phyloP scores from a whole-genome alignment of 257 asterid genomes.

The Penstemon eatonii region DNA sequence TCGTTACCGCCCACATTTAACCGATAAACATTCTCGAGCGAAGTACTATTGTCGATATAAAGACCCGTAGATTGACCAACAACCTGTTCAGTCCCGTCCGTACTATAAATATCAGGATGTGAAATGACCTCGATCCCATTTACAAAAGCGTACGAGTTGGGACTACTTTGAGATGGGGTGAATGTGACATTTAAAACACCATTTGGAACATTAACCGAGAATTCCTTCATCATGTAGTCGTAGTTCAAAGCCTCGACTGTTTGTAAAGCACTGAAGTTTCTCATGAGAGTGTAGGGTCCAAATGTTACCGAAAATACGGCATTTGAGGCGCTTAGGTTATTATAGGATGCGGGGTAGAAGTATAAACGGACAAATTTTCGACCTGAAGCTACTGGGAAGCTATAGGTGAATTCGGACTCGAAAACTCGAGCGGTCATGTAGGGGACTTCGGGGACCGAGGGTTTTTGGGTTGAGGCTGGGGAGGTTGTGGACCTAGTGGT shows the following conservation, averaged over 20 bases:
- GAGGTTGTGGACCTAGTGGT: conserved; percentile 47
- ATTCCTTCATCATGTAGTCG: conserved; percentile 73
- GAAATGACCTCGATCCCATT: conserved; percentile 87
- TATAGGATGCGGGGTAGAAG: conserved; percentile 81
- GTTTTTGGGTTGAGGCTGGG: conserved; percentile 62
- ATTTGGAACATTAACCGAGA: conserved; percentile 51
- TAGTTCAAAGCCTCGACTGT: conserved; percentile 63
- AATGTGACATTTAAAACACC: conserved; percentile 57
- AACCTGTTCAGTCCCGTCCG: conserved; percentile 37
- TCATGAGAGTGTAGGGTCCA: conserved; percentile 59
- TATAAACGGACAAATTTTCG: conserved; percentile 72
- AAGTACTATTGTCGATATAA: conserved; percentile 54
- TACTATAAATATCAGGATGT: conserved; percentile 80
- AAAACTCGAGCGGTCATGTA: conserved; percentile 83
- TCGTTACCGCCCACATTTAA: conserved; percentile 87
- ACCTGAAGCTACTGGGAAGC: conserved; percentile 80
- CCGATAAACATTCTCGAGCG: conserved; percentile 73
- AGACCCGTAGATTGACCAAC: conserved; percentile 54
- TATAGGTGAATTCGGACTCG: conserved; percentile 70
- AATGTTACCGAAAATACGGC: conserved; percentile 63
- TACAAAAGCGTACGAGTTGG: conserved; percentile 65
- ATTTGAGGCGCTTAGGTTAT: conserved; percentile 49
- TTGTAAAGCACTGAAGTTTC: conserved; percentile 73
- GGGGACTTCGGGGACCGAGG: conserved; percentile 79
- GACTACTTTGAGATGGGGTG: conserved; percentile 44